Conservation (phyloP, 176 grass and related monocot genomes). For the bread wheat (Triticum aestivum) region IWGSC_CS_RefSeq_v2.1 NC_057797.1:95499174-95499673, state of each 20-base stretch:
- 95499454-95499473: not conserved
- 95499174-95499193: not conserved
- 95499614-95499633: not conserved
- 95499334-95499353: not conserved
- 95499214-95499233: not conserved
- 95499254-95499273: constrained; percentile 21
- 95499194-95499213: constrained; percentile 1
- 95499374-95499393: not conserved
- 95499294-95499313: constrained; percentile 16
- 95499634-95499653: not conserved
- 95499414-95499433: not conserved
- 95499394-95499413: not conserved
- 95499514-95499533: not conserved
- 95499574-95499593: not conserved
- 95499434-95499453: not conserved
- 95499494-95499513: not conserved
- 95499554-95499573: not conserved
- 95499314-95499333: constrained; percentile 7
- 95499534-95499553: not conserved
- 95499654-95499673: too few relatives aligned
- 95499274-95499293: constrained; percentile 25
- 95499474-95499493: not conserved
- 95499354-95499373: not conserved
- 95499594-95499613: not conserved
- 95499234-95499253: constrained; percentile 29